Conservation (phyloP, 2,329 filamentous ascomycete species). For the Epichloe sylvatica region DNA sequence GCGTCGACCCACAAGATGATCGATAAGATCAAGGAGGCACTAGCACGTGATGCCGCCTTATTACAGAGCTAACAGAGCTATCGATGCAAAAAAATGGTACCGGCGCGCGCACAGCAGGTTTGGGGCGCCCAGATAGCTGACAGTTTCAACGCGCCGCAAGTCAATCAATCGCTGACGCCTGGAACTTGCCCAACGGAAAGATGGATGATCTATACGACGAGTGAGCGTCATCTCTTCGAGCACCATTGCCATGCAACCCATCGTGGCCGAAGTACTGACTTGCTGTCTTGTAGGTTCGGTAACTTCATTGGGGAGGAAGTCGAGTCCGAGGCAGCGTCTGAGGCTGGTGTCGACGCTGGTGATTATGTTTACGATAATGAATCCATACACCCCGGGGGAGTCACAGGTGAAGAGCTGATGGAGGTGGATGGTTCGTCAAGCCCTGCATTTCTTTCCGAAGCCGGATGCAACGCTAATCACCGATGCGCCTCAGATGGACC, state of each 20-base stretch:
- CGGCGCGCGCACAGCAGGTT: slow-evolving; percentile 1
- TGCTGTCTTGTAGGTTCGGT: slow-evolving; percentile 54
- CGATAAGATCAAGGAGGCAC: too few relatives aligned
- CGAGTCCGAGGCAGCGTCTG: slow-evolving; percentile 73
- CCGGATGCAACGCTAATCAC: background rate
- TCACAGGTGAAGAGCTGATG: slow-evolving; percentile 73
- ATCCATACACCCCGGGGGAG: slow-evolving; percentile 48
- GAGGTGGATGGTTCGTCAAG: slow-evolving; percentile 60
- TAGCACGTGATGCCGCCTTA: slow-evolving; percentile 8
- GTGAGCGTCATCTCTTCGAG: slow-evolving; percentile 30
- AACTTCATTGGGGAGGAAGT: slow-evolving; percentile 94
- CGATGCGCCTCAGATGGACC: slow-evolving; percentile 46
- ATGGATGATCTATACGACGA: slow-evolving; percentile 99
- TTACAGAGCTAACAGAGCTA: background rate
- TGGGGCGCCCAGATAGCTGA: background rate
- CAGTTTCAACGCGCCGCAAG: slow-evolving; percentile 8
- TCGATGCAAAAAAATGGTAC: slow-evolving; percentile 10
- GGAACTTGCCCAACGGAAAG: slow-evolving; percentile 12
- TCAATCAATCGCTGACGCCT: slow-evolving; percentile 9
- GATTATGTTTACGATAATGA: slow-evolving; percentile 76
- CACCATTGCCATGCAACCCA: background rate
- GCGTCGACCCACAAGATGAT: background rate
- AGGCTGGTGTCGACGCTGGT: slow-evolving; percentile 57
- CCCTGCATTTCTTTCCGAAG: background rate
- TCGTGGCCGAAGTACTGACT: background rate